Evolutionary conservation across 805 yeast genomes (phyloP).

Genomic region (Candida ficus): DNA sequence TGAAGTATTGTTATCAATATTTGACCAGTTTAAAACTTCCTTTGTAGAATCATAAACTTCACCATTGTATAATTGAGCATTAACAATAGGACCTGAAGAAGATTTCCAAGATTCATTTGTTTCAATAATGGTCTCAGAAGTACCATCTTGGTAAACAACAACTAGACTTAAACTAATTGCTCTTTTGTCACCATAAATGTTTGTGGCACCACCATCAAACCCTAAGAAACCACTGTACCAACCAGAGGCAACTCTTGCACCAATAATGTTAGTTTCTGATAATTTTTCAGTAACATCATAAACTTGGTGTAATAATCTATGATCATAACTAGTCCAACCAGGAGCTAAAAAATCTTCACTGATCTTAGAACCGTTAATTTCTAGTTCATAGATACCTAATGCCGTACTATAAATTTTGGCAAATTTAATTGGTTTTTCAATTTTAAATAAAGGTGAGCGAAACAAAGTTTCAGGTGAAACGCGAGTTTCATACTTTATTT

Average conservation of each 20-base stretch:
- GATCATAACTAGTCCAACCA: slow-evolving; percentile 17
- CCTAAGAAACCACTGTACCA: slow-evolving; percentile 17
- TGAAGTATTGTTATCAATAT: background rate
- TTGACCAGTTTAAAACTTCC: slow-evolving; percentile 13
- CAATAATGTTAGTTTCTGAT: slow-evolving; percentile 9
- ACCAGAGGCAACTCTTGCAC: slow-evolving; percentile 16
- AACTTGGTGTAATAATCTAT: slow-evolving; percentile 16
- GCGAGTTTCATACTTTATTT: slow-evolving; percentile 8
- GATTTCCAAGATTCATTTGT: slow-evolving; percentile 12
- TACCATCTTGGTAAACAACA: slow-evolving; percentile 11
- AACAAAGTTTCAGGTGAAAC: slow-evolving; percentile 13
- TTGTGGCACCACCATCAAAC: slow-evolving; percentile 14
- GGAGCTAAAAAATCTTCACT: slow-evolving; percentile 11
- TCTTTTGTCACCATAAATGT: slow-evolving; percentile 12
- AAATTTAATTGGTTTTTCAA: slow-evolving; percentile 4
- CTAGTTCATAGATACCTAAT: slow-evolving; percentile 15
- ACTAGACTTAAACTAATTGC: slow-evolving; percentile 11
- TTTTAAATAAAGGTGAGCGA: slow-evolving; percentile 10
- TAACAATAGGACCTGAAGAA: slow-evolving; percentile 11
- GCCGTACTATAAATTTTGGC: slow-evolving; percentile 14
- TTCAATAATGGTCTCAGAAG: slow-evolving; percentile 6
- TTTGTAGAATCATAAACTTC: slow-evolving; percentile 13
- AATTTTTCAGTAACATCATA: slow-evolving; percentile 10
- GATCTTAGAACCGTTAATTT: slow-evolving; percentile 12
- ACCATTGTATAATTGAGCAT: slow-evolving; percentile 15